Base-by-base conservation (phyloP, 306 rosid genomes). In the Heteromeles arbutifolia region DNA sequence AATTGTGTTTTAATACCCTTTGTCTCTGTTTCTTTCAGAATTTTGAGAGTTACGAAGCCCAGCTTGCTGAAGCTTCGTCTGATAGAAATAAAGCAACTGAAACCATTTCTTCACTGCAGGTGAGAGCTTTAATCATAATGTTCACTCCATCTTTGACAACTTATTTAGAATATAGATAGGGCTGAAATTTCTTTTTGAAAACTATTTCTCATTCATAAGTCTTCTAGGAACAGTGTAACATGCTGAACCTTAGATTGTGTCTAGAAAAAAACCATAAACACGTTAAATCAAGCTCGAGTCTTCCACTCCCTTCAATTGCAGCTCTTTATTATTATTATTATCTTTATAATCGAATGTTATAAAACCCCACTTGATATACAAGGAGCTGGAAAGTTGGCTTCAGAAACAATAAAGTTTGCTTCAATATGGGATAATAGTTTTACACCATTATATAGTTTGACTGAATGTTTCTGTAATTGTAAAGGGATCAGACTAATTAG, bases 21-120 rank as follows among this genome's bases (percentile, higher is more conserved):
- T 67, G 25, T 83, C 71, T 75, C 48, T 74, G 39, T 68, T 81
- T 81, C 70, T 74, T 80, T 78, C 89, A 96, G 99, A 92, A 77
- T 79, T 81, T 92, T 85, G 94, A 90, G 86, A 89, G 92, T 82
- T 84, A 92, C 88, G 97, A 96, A 89, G 92, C 88, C 37, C 99
- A 96, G 84, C 90, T 96, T 79, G 93, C 90, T 73, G 99, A 96
- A 83, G 99, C 96, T 48, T 66, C 90, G 58, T 88, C 97, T 3
- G 98, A 92, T 66, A 89, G 98, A 87, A 88, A 66, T 56, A 96
- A 92, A 86, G 99, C 98, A 57, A 78, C 92, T 65, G 97, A 89
- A 82, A 89, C 90, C 65, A 90, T 90, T 83, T 90, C 98, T 85
- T 90, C 96, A 57, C 82, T 96, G 72, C 99, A 90, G 97, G 99